Base-by-base conservation (phyloP, 1,284 basidiomycete species). In the Trichosporon sp. region DNA sequence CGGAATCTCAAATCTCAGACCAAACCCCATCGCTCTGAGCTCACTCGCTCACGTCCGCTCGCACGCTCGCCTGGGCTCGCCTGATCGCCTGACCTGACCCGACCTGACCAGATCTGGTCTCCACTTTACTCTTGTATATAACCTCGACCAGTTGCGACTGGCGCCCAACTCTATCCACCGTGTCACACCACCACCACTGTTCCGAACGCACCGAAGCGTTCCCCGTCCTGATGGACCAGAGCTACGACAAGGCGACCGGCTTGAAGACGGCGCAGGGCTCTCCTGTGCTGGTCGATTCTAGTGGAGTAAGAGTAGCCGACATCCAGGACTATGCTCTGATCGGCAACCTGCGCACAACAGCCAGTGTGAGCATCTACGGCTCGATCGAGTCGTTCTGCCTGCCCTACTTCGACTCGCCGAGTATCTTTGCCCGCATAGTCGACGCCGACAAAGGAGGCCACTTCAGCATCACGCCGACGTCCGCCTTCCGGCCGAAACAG, bases 371-470 rank as follows among this genome's bases (percentile, higher is more conserved):
- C 16, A 69, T 81, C 32, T 77, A 80, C 60, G 81, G 78, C 19
- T 78, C 76, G 27, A 81, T 82, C 71, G 81, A 95, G 74, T 90
- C 89, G 70, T 92, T 94, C 78, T 95, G 92, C 72, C 84, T 94
- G 11, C 93, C 93, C 1, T 85, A 94, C 82, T 96, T 96, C 75
- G 93, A 96, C 79, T 94, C 91, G 4, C 92, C 92, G 10, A 78
- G 76, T 21, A 84, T 96, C 36, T 96, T 95, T 70, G 92, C 92
- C 6, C 89, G 84, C 82, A 76, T 81, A 58, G 65, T 81, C 60
- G 80, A 81, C 64, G 74, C 74, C 44, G 70, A 81, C 68, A 82
- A 90, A 84, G 94, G 93, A n/a, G 93, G 93, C 0, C 93, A 96
- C 76, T 95, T 95, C 77, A 90, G 88, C 5, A 88, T 95, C 73